Evolutionary conservation across 306 rosid species (phyloP).

Genomic region (Cicer judaicum): DNA sequence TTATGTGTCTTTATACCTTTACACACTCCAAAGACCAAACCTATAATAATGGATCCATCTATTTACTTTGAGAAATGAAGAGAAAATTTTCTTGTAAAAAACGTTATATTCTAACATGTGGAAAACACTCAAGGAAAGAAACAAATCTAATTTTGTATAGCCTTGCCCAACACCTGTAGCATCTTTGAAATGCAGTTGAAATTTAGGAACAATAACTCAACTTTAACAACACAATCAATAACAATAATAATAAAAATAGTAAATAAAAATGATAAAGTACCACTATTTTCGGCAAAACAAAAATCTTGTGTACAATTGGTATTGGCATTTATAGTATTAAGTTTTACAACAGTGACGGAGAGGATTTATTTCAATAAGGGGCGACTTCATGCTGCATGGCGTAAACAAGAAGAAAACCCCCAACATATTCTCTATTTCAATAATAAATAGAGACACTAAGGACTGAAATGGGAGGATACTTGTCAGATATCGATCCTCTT

Average conservation of each 20-base stretch:
- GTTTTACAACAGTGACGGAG: background rate
- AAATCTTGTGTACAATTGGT: background rate
- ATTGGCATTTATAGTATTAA: background rate
- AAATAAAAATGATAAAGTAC: background rate
- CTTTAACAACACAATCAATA: background rate
- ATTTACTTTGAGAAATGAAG: too few relatives aligned
- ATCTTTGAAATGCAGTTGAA: too few relatives aligned
- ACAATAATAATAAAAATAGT: background rate
- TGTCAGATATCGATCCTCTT: background rate
- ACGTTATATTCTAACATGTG: too few relatives aligned
- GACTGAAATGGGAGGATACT: slow-evolving; percentile 3
- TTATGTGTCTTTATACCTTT: too few relatives aligned
- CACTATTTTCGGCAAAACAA: background rate
- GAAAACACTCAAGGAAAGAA: too few relatives aligned
- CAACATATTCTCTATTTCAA: slow-evolving; percentile 31
- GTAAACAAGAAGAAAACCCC: slow-evolving; percentile 20
- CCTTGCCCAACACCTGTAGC: too few relatives aligned
- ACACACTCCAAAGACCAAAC: too few relatives aligned
- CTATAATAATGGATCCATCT: too few relatives aligned
- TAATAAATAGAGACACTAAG: slow-evolving; percentile 1
- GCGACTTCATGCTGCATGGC: slow-evolving; percentile 38
- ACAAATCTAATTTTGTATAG: too few relatives aligned
- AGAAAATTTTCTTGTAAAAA: too few relatives aligned
- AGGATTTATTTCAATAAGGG: slow-evolving; percentile 5
- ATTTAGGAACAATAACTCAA: background rate